A percentile compares a stretch with the other conserved stretches of the same genome.
phyloP scores from a whole-genome alignment of 306 rosid genomes.

The Corylus heterophylla region DNA sequence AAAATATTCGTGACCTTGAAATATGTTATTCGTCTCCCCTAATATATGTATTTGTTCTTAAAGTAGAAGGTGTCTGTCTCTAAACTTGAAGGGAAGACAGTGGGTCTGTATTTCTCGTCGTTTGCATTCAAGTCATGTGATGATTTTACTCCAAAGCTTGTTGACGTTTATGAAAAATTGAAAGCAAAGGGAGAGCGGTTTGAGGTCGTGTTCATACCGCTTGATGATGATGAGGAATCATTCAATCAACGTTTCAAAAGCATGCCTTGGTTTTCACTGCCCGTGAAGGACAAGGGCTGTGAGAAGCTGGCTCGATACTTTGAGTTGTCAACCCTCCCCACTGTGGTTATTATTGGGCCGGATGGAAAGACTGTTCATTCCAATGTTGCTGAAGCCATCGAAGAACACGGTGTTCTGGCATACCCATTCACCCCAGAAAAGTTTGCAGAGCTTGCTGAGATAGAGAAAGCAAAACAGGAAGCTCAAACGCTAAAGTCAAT shows the following conservation, averaged over 20 bases:
- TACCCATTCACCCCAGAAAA: conserved; percentile 76
- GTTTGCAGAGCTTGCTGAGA: conserved; percentile 52
- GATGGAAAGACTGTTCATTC: conserved; percentile 62
- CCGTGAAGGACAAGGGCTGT: conserved; percentile 49
- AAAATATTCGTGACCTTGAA: conserved; percentile 3
- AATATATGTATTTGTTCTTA: conserved; percentile 20
- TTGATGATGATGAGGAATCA: conserved; percentile 51
- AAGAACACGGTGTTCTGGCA: conserved; percentile 59
- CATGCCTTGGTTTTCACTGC: conserved; percentile 69
- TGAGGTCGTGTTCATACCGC: conserved; percentile 58
- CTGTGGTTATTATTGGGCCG: conserved; percentile 63
- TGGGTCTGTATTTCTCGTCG: conserved; percentile 59
- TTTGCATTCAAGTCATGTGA: conserved; percentile 19
- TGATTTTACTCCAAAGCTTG: conserved; percentile 49
- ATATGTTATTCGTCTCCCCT: conserved; percentile 12
- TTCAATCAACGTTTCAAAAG: conserved; percentile 40
- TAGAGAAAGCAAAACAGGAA: conserved; percentile 57
- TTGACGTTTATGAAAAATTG: conserved; percentile 54
- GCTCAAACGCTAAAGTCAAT: conserved; percentile 66
- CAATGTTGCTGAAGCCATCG: conserved; percentile 53
- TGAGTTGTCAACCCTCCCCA: conserved; percentile 56
- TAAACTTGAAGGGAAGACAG: conserved; percentile 67
- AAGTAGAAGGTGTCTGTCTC: conserved; percentile 50
- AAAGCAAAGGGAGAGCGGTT: conserved; percentile 55
- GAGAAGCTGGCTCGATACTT: conserved; percentile 48